Base-by-base conservation (phyloP, 768 basidiomycete species). In the Russula compacta region DNA sequence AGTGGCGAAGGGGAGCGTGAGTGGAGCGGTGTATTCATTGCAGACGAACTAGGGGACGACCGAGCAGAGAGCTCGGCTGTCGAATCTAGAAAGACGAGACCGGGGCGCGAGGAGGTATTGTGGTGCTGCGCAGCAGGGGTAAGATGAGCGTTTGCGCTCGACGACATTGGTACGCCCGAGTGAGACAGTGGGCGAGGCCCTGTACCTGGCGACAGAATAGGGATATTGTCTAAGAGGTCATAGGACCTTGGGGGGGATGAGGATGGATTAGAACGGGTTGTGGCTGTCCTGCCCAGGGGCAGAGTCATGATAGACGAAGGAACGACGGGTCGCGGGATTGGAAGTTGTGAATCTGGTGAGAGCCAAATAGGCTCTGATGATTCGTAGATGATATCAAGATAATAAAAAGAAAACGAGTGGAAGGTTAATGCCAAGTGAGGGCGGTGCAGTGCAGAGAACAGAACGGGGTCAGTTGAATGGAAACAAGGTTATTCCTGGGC, bases 1-100 rank as follows among this genome's bases (percentile, higher is more conserved):
- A 79, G 72, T 7, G 86, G 87, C 0, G 87, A 87, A 14, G 77
- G 67, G 12, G 81, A 75, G 52, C 85, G 82, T 9, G 87, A 86
- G n/a, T 79, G 80, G 14, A 80, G 63, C n/a, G 86, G 83, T 0
- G 84, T 79, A 36, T 67, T 71, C 51, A 72, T 68, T 17, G 69
- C 69, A 24, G 74, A 71, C 2, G 73, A 73, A 44, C 66, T 70
- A 21, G 68, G 57, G 1, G 74, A 74, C 4, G 58, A 33, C 21
- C 33, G 57, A 21, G 6, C 42, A 14, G 60, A 65, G 57, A 44
- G 36, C 46, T 24, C 46, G 21, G 21, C 54, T 40, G 38, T 29
- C 3, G 38, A 38, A 6, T 51, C 55, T 21, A 57, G 42, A 24
- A 54, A 53, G 33, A 60, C 32, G 29, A 53, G 39, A 8, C 42